These are phyloP conservation scores for Physcomitrellopsis africana DNA, from an alignment of 225 moss, liverwort and hornwort genomes.

Conservation along the genomic window DNA sequence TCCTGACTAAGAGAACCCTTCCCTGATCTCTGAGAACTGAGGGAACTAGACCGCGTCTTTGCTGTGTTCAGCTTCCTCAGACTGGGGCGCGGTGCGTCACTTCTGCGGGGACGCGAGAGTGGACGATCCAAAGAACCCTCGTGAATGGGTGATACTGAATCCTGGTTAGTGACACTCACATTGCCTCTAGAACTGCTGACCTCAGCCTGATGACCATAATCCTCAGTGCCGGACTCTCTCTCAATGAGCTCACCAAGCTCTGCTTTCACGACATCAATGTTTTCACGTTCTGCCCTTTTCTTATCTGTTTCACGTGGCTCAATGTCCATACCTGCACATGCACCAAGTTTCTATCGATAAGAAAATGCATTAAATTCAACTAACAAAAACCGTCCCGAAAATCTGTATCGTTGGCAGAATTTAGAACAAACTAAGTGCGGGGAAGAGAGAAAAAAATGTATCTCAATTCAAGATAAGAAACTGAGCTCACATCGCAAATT, in stretches of 20 bases:
- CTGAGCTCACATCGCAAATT: not conserved
- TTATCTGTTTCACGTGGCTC: slow-evolving; percentile 30
- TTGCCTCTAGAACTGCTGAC: slow-evolving; percentile 42
- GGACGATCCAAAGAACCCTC: slow-evolving; percentile 43
- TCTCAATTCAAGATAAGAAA: slow-evolving; percentile 11
- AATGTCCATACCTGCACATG: slow-evolving; percentile 53
- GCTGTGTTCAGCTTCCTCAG: slow-evolving; percentile 47
- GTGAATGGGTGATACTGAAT: slow-evolving; percentile 32
- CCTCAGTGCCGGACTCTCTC: slow-evolving; percentile 28
- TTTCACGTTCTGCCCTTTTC: slow-evolving; percentile 15
- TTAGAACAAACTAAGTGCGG: too few relatives aligned
- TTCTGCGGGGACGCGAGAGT: slow-evolving; percentile 42
- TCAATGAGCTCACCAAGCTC: slow-evolving; percentile 24
- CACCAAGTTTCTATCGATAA: slow-evolving; percentile 7
- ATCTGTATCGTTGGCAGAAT: too few relatives aligned
- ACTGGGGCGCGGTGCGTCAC: slow-evolving; percentile 44
- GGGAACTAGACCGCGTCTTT: slow-evolving; percentile 59
- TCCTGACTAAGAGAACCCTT: slow-evolving; percentile 27
- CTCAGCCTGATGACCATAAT: slow-evolving; percentile 39
- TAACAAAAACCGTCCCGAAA: too few relatives aligned
- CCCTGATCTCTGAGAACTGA: slow-evolving; percentile 40
- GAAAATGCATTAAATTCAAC: not conserved
- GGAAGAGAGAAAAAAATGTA: not conserved
- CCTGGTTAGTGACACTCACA: not conserved
- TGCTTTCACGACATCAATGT: slow-evolving; percentile 23